Base-by-base conservation (phyloP, 257 asterid species). In the Primulina eburnea region DNA sequence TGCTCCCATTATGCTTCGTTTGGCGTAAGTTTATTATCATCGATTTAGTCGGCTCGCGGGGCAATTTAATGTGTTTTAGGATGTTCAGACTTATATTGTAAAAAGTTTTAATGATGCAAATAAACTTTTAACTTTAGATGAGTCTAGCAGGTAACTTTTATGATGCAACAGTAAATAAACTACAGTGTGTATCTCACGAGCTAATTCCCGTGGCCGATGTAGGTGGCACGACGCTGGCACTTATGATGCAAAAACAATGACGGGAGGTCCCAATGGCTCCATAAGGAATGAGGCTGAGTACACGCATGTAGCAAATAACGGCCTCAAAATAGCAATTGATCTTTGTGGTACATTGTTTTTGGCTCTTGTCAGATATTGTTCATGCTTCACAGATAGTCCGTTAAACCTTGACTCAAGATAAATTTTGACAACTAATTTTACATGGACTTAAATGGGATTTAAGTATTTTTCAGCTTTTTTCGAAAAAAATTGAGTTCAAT, bases 151-250 rank as follows among this genome's bases (percentile, higher is more conserved):
- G 26, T 24, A 24, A 24, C 26, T 24, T 24, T 24, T 24, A 24
- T 24, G 26, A 24, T 24, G 26, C 26, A 24, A 24, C 26, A 24
- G 26, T 24, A 24, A 24, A 24, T 24, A 24, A 24, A 37, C 47
- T 37, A 4, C 12, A 8, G 47, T 37, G 47, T 7, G 52, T 40
- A 40, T 40, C 5, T 14, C 18, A 4, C 53, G 7, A 43, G 53
- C 53, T 14, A 8, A 43, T 43, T 43, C n/a, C n/a, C 6, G n/a
- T 43, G 50, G 50, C 10, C 16, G 50, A 64, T 82, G 83, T 76
- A 92, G 98, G 84, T 90, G 97, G 97, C 98, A 92, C 58, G 97
- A 90, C 67, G 98, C 96, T 29, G 98, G 98, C 29, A 90, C 94
- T 30, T 90, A 84, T 65, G 97, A 92, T 77, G 96, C 89, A 7